Conservation (phyloP, 192 early-diverging fungal genomes). For the Backusella mclennaniae region DNA sequence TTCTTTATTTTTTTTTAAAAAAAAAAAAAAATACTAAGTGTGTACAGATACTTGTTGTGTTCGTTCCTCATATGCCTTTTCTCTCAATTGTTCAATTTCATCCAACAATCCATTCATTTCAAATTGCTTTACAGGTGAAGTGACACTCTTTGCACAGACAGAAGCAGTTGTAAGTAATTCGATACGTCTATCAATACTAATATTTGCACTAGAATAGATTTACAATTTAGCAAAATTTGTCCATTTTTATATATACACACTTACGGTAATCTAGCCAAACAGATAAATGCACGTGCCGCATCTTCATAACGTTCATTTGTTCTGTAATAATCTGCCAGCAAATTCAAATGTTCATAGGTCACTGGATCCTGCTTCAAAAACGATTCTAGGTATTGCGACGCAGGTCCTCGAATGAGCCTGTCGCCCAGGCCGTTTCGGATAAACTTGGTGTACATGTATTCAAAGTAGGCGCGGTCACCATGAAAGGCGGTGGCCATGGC, state of each 20-base stretch:
- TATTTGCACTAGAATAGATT: background rate
- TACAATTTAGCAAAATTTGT: too few species aligned
- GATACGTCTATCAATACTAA: background rate
- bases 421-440: background rate
- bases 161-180: background rate
- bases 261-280: background rate
- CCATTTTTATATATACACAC: too few species aligned
- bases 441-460: conserved; percentile 3
- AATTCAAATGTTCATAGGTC: background rate
- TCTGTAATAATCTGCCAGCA: conserved; percentile 14
- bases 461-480: background rate
- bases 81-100: background rate
- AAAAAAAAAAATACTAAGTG: background rate
- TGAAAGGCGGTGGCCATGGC: background rate
- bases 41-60: background rate
- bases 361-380: background rate
- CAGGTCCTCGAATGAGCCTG: background rate
- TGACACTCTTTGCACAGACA: background rate
- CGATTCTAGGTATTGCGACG: background rate
- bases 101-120: background rate
- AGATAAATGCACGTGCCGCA: background rate
- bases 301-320: conserved; percentile 6
- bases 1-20: background rate
- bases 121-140: background rate
- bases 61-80: background rate